Percentiles rank a stretch among this genome's conserved stretches.
Evolutionary conservation across 2,329 filamentous ascomycete species (phyloP).

Genomic region (Hypoxylon sp.): DNA sequence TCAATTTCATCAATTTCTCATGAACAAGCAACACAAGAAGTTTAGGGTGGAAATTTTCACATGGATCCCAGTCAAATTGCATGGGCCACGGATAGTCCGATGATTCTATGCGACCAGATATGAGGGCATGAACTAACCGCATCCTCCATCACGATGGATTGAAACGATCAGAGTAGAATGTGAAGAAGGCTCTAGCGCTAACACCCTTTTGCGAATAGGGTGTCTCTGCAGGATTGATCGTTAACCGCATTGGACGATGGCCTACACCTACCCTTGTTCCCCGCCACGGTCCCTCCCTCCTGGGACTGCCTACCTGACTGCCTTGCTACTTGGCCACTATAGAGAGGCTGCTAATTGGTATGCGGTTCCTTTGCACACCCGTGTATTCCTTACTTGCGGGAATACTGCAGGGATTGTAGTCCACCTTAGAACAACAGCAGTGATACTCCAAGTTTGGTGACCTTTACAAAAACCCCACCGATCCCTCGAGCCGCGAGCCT

Average conservation of each 20-base stretch:
- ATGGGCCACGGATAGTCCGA: too few relatives aligned
- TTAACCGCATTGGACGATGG: not conserved
- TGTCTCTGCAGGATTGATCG: not conserved
- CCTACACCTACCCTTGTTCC: constrained; percentile 8
- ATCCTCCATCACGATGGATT: not conserved
- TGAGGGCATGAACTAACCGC: too few relatives aligned
- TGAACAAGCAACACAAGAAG: too few relatives aligned
- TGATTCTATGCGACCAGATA: too few relatives aligned
- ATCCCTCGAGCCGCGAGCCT: constrained; percentile 30
- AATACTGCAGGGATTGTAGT: constrained; percentile 10
- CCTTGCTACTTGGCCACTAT: constrained; percentile 20
- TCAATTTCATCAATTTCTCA: too few relatives aligned
- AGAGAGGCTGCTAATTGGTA: constrained; percentile 14
- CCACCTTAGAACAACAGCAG: not conserved
- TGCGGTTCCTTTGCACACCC: constrained; percentile 7
- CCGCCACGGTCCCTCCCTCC: constrained; percentile 13
- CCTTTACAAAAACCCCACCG: constrained; percentile 30
- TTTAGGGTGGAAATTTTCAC: too few relatives aligned
- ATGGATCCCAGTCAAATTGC: too few relatives aligned
- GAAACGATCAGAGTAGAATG: too few relatives aligned
- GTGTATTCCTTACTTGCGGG: constrained; percentile 10
- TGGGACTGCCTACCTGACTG: constrained; percentile 29
- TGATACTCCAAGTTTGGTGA: constrained; percentile 15
- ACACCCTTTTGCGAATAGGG: constrained; percentile 8
- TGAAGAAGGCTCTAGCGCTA: too few relatives aligned